Base-by-base conservation (phyloP, 305 asterid genomes). In the Fraxinus sp. region DNA sequence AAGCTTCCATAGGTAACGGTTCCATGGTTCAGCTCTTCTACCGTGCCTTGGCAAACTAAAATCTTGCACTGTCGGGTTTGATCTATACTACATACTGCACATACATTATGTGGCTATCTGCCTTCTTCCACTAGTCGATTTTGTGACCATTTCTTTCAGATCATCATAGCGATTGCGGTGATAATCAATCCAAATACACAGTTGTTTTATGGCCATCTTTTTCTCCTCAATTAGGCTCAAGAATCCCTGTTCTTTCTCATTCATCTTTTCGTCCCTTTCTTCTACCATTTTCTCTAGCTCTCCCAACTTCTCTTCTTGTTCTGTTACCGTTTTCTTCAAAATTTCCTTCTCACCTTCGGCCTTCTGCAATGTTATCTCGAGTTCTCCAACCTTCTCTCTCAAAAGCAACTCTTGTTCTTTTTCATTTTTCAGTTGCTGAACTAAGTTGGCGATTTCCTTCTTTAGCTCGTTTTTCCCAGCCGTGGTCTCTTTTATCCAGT, bases 131-230 rank as follows among this genome's bases (percentile, higher is more conserved):
- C 89, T 88, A 20, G 92, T 84, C 64, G 89, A 80, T 86, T 90
- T 93, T 36, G 84, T 80, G 46, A 92, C 59, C 90, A 89, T 87
- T 55, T 89, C 97, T 86, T 83, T 89, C 62, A 94, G 93, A 80
- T 87, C 90, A 33, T 93, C 91, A 59, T 90, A 91, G 1, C 97
- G 92, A 75, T 80, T 86, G 1, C 91, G 95, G 71, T 96, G 97
- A 84, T 96, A 93, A 75, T 94, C 98, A 16, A 93, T 92, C 92
- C 89, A 85, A 1, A 91, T 83, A 85, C 96, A 92, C 85, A 96
- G 46, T 83, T 96, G 96, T 82, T 88, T 90, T 85, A 96, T 96
- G 14, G 93, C 99, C 84, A 94, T 97, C 77, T 90, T 83, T 86
- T 96, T 96, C 91, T 92, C 98, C 88, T 90, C 93, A 66, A 87